phyloP scores from a whole-genome alignment of 1,139 yeast genomes.

The Geotrichum phurueaensis region DNA sequence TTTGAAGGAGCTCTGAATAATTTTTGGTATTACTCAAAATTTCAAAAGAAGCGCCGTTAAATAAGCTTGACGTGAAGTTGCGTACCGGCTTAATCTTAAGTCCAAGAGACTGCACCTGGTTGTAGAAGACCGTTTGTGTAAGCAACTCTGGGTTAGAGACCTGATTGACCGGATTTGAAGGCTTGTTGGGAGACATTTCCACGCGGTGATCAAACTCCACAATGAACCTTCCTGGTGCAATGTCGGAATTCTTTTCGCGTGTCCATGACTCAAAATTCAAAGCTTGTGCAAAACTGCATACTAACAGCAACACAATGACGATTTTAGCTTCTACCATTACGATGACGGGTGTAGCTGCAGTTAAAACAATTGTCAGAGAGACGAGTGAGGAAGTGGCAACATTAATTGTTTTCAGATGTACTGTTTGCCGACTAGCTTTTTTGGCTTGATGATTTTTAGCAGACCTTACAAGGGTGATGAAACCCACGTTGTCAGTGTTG shows the following conservation, averaged over 20 bases:
- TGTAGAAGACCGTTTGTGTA: constrained; percentile 10
- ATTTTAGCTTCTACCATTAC: not conserved
- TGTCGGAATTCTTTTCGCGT: not conserved
- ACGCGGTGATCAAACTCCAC: constrained; percentile 13
- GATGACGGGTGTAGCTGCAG: not conserved
- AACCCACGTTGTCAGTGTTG: too few relatives aligned
- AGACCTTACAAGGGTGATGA: too few relatives aligned
- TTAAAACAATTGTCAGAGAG: not conserved
- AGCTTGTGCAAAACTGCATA: too few relatives aligned
- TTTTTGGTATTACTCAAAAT: not conserved
- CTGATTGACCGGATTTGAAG: not conserved
- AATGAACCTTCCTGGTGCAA: constrained; percentile 16
- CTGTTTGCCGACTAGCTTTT: too few relatives aligned
- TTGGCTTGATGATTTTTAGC: too few relatives aligned
- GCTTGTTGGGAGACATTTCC: not conserved
- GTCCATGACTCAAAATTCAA: not conserved
- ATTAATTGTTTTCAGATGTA: not conserved
- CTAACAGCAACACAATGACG: not conserved
- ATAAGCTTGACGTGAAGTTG: constrained; percentile 12
- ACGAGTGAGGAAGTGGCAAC: not conserved
- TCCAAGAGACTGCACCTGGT: constrained; percentile 11
- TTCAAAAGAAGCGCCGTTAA: constrained; percentile 17
- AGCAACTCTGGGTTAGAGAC: not conserved
- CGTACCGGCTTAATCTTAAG: constrained; percentile 11
- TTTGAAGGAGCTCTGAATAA: constrained; percentile 3